Conservation (phyloP, 169 alveolate species). For the Plasmodium vinckei region DNA sequence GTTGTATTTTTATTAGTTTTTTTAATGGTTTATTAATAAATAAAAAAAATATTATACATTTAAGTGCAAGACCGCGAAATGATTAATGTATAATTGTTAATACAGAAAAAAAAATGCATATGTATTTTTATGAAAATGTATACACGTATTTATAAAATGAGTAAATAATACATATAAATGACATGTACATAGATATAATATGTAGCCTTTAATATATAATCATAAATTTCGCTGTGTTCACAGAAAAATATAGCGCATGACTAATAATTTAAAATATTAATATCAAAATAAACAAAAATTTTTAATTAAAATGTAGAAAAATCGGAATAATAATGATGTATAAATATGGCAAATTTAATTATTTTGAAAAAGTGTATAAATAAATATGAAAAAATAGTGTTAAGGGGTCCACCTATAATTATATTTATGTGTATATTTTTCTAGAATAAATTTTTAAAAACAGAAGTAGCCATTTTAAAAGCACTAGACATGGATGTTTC, state of each 20-base stretch:
- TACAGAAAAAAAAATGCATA: constrained; percentile 51
- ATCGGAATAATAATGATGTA: constrained; percentile 1
- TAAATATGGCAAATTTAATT: neutral
- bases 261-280: constrained; percentile 39
- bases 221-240: constrained; percentile 28
- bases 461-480: constrained; percentile 76
- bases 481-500: constrained; percentile 75
- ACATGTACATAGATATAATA: constrained; percentile 10
- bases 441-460: constrained; percentile 74
- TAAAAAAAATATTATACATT: constrained; percentile 33
- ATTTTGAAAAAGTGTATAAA: neutral
- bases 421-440: neutral
- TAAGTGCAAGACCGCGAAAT: constrained; percentile 5
- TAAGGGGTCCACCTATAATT: neutral
- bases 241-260: constrained; percentile 29
- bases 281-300: constrained; percentile 33
- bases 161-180: neutral
- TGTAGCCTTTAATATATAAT: constrained; percentile 21
- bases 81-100: constrained; percentile 29
- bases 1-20: no score
- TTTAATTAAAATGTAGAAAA: constrained; percentile 11
- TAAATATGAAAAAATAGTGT: neutral
- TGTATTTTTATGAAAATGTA: constrained; percentile 3
- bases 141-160: neutral
- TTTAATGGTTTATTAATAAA: neutral